Base-by-base conservation (phyloP, 2,329 filamentous ascomycete species). In the Fusarium sarcochroum region DNA sequence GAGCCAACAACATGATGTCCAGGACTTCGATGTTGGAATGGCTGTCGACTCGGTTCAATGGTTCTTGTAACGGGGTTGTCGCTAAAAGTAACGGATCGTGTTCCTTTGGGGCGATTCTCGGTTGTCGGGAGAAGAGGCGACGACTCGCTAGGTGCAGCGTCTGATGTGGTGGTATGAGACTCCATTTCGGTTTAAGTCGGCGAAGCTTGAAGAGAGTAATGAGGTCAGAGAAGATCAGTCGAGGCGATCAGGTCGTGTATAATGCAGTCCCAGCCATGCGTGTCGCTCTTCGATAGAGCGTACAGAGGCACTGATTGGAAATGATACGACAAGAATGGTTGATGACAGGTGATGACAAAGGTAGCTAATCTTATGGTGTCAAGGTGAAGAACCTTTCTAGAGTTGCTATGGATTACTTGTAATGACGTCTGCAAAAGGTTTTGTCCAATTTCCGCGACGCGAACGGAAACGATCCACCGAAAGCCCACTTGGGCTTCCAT, bases 81-180 rank as follows among this genome's bases (percentile, higher is more conserved):
- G 76, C 93, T 92, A 83, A 95, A 94, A 15, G 91, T 94, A 74
- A 95, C 92, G 72, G 84, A 92, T 69, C 91, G 87, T 50, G 83
- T 74, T 17, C 84, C 81, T 63, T 82, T 84, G 13, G 82, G 78
- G 18, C 83, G 82, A 40, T 64, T 53, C 37, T 78, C 75, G 41
- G 75, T 59, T n/a, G 74, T 74, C 30, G 71, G 70, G 8, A 81
- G 73, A 9, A 81, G 70, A 52, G 80, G 80, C 46, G 79, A 78
- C 52, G 74, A 75, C 70, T 81, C 80, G 71, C 68, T 69, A 14
- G 69, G 58, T 25, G 59, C 55, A 51, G 69, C 54, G 46, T 70
- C 58, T 40, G 54, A 55, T 30, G 63, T 49, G 41, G 61, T 66
- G 44, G 61, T 69, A 51, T 73, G 75, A 59, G 72, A 67, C 50